A percentile compares a stretch with the other conserved stretches of the same genome.
Evolutionary conservation across 306 rosid species (phyloP).

Genomic region (Vigna radiata): DNA sequence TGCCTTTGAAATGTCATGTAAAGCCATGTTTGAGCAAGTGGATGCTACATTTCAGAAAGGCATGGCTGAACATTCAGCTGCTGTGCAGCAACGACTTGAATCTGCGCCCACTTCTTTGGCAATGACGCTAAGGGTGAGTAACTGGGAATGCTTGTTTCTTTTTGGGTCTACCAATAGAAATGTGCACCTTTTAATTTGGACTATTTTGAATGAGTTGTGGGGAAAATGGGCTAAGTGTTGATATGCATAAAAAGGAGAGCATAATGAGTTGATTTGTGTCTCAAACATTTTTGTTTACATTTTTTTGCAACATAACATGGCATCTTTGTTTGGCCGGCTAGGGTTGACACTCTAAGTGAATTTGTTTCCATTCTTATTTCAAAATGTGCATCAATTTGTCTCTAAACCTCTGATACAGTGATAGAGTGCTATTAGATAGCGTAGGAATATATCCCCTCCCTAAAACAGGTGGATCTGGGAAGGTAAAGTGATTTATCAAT

Average conservation of each 20-base stretch:
- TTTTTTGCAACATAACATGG: not conserved
- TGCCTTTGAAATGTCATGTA: constrained; percentile 94
- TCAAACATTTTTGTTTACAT: not conserved
- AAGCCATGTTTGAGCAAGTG: constrained; percentile 95
- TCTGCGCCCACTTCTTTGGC: constrained; percentile 82
- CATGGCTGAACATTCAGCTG: constrained; percentile 82
- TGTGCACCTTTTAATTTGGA: constrained; percentile 27
- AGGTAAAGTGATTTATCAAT: constrained; percentile 11
- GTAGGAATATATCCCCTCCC: constrained; percentile 25
- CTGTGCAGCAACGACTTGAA: constrained; percentile 84
- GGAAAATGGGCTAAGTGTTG: constrained; percentile 2
- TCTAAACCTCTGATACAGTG: not conserved
- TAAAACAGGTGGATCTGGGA: not conserved
- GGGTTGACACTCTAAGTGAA: not conserved
- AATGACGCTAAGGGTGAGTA: constrained; percentile 76
- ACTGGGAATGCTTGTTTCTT: constrained; percentile 30
- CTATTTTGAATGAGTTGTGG: not conserved
- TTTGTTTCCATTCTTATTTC: not conserved
- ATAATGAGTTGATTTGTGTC: constrained; percentile 3
- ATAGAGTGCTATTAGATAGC: constrained; percentile 6
- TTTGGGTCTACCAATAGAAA: constrained; percentile 21
- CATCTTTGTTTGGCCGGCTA: not conserved
- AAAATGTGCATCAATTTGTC: not conserved
- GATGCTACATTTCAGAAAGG: constrained; percentile 96
- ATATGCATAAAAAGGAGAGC: not conserved